Percentiles rank a stretch among this genome's conserved stretches.
These are phyloP conservation scores for Saccharomyces kudriavzevii DNA, from an alignment of 805 yeast species.

Conservation along the genomic window DNA sequence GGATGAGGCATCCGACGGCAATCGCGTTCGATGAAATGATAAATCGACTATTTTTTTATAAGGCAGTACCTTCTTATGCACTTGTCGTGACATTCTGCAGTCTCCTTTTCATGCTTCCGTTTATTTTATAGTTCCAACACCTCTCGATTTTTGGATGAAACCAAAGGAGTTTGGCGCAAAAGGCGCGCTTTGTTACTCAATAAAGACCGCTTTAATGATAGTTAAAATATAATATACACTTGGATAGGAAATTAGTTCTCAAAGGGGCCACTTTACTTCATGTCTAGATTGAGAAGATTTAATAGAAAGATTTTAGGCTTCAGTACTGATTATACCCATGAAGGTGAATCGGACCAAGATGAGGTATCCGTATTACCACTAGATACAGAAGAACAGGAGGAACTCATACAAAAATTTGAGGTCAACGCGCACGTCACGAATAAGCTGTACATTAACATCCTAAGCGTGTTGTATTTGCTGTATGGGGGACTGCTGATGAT, in stretches of 20 bases:
- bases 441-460: constrained; percentile 12
- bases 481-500: constrained; percentile 21
- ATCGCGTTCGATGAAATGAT: neutral
- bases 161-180: neutral
- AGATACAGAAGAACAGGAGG: constrained; percentile 30
- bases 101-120: neutral
- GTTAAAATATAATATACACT: neutral
- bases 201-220: neutral
- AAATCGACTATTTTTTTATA: neutral
- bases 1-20: neutral
- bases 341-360: constrained; percentile 9
- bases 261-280: neutral
- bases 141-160: neutral
- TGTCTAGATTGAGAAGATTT: constrained; percentile 22
- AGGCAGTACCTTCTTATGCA: neutral
- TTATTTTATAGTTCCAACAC: neutral
- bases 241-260: neutral
- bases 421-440: constrained; percentile 15
- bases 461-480: constrained; percentile 15
- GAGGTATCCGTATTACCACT: constrained; percentile 15
- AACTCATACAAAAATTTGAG: constrained; percentile 22
- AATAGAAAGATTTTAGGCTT: constrained; percentile 10
- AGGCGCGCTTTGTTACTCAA: neutral
- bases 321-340: neutral
- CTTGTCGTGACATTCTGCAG: neutral